These are phyloP conservation scores for Pholiota molesta DNA, from an alignment of 768 basidiomycete species.

Conservation along the genomic window DNA sequence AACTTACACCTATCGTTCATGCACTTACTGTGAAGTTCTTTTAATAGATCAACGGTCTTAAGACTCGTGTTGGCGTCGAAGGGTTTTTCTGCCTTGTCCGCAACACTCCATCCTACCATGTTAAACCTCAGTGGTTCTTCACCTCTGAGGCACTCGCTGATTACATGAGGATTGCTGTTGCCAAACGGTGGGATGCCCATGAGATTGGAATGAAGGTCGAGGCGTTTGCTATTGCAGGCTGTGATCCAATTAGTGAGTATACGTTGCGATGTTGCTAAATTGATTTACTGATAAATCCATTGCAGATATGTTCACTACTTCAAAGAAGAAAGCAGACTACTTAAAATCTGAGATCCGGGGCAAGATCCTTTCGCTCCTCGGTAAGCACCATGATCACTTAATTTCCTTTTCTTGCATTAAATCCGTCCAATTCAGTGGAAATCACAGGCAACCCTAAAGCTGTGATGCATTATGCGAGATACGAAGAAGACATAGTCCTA, in stretches of 20 bases:
- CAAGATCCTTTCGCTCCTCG: neutral
- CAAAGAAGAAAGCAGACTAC: slow-evolving; percentile 6
- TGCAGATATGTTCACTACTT: neutral
- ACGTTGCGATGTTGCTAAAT: no score
- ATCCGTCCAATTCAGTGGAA: neutral
- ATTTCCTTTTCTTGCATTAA: no score
- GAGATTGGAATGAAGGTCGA: slow-evolving; percentile 10
- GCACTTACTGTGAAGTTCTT: no score
- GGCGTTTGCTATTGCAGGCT: slow-evolving; percentile 15
- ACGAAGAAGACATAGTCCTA: slow-evolving; percentile 18
- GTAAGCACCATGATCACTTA: neutral
- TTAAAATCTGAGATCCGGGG: neutral
- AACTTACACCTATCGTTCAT: no score
- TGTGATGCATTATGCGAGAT: slow-evolving; percentile 22
- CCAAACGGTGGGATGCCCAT: slow-evolving; percentile 8
- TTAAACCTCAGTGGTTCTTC: slow-evolving; percentile 24
- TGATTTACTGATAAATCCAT: neutral
- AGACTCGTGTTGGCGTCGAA: slow-evolving; percentile 21
- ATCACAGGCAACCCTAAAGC: slow-evolving; percentile 12
- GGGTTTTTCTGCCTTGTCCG: slow-evolving; percentile 28
- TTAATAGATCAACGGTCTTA: neutral
- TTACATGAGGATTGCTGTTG: slow-evolving; percentile 21
- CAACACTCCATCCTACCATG: slow-evolving; percentile 17
- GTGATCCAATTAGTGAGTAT: slow-evolving; percentile 11
- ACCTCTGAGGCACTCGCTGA: slow-evolving; percentile 13